Percentiles rank a stretch among this genome's conserved stretches.
These are phyloP conservation scores for Barnettozyma sucrosica DNA, from an alignment of 805 yeast genomes.

Conservation along the genomic window DNA sequence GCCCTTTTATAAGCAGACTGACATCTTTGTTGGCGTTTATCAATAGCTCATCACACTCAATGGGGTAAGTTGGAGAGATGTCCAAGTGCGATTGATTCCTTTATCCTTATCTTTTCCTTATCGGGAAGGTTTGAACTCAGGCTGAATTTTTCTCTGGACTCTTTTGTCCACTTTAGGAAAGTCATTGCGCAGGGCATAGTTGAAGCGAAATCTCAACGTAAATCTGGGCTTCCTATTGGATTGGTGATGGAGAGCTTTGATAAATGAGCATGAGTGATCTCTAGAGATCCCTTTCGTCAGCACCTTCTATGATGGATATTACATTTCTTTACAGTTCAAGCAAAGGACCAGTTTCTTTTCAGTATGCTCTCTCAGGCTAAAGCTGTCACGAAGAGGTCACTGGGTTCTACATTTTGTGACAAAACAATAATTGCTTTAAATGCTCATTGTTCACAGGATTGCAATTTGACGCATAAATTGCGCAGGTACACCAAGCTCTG, in stretches of 20 bases:
- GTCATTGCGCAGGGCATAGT: not conserved
- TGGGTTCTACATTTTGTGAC: too few species aligned
- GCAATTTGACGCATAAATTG: not conserved
- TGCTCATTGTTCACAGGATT: not conserved
- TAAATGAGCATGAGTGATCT: not conserved
- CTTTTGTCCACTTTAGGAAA: conserved; percentile 1
- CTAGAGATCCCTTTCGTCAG: too few species aligned
- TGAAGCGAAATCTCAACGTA: not conserved
- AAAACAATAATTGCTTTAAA: too few species aligned
- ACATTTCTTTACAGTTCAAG: too few species aligned
- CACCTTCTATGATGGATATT: too few species aligned
- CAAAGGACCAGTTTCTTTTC: too few species aligned
- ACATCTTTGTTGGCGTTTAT: not conserved
- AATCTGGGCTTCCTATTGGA: not conserved
- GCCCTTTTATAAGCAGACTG: not conserved
- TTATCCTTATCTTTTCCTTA: conserved; percentile 1
- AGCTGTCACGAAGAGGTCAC: too few species aligned
- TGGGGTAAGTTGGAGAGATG: not conserved
- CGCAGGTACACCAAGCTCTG: too few species aligned
- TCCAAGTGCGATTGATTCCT: too few species aligned
- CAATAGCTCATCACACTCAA: not conserved
- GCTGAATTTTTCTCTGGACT: not conserved
- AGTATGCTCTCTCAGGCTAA: too few species aligned
- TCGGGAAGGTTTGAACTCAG: not conserved
- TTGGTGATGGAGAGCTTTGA: not conserved